A percentile compares a stretch with the other conserved stretches of the same genome.
Evolutionary conservation across 768 basidiomycete species (phyloP).

Genomic region (Glaciozyma antarctica): DNA sequence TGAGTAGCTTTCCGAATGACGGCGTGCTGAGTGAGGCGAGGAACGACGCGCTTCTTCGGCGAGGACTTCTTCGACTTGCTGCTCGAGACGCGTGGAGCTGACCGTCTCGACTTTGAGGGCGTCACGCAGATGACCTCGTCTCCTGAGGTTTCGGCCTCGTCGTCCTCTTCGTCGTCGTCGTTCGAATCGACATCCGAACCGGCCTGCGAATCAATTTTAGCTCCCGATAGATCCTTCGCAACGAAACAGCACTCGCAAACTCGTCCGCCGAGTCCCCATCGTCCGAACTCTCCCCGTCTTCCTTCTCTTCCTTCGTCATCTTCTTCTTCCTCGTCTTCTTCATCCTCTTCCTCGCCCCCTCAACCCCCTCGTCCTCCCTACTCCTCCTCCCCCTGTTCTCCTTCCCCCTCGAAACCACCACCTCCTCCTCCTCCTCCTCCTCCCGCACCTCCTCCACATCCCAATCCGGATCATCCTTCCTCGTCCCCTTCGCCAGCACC

Average conservation of each 20-base stretch:
- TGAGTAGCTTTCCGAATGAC: no score
- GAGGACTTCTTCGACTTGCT: neutral
- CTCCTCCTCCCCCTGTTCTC: neutral
- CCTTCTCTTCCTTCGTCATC: constrained; percentile 33
- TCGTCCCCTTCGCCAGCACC: neutral
- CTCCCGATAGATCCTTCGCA: no score
- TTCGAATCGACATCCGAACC: no score
- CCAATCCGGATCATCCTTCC: constrained; percentile 16
- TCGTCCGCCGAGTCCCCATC: neutral
- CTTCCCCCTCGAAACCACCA: neutral
- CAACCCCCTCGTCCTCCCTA: neutral
- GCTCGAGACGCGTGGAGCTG: no score
- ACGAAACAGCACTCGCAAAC: no score
- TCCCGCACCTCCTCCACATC: constrained; percentile 17
- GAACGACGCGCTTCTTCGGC: neutral
- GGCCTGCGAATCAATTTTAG: no score
- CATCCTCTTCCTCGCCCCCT: neutral
- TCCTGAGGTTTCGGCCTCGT: no score
- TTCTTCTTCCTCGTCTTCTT: constrained; percentile 29
- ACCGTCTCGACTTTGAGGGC: no score
- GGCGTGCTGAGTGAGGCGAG: constrained; percentile 9
- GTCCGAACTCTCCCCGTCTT: neutral
- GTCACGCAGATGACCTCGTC: no score
- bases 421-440: constrained; percentile 25
- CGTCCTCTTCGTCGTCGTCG: no score